phyloP scores from a whole-genome alignment of 176 grass and related monocot genomes.

The Phoenix dactylifera region DNA sequence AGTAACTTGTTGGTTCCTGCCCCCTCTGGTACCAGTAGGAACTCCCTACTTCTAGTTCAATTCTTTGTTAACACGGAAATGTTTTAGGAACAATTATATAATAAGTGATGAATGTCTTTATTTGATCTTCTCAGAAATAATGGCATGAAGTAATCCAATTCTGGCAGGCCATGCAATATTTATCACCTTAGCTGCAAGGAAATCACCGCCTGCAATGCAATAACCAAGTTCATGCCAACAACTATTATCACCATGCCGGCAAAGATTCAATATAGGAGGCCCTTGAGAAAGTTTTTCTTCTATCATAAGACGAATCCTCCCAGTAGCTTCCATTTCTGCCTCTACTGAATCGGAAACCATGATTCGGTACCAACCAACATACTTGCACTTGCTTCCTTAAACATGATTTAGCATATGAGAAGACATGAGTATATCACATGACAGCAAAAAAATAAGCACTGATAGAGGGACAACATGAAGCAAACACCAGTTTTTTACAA shows the following conservation, averaged over 20 bases:
- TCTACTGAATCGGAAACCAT: slow-evolving; percentile 79
- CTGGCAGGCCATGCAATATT: neutral
- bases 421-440: no score
- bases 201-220: slow-evolving; percentile 82
- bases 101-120: no score
- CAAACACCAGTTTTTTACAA: neutral
- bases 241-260: slow-evolving; percentile 81
- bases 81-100: no score
- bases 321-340: slow-evolving; percentile 79
- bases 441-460: no score
- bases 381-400: slow-evolving; percentile 61
- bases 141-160: neutral
- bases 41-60: neutral
- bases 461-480: neutral
- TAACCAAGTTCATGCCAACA: slow-evolving; percentile 75
- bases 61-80: neutral
- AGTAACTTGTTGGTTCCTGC: no score
- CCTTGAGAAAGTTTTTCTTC: slow-evolving; percentile 92
- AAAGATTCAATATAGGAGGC: slow-evolving; percentile 83
- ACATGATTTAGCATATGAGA: no score
- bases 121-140: no score
- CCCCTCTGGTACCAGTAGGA: no score
- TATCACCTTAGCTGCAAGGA: slow-evolving; percentile 80
- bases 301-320: slow-evolving; percentile 66
- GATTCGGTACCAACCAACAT: slow-evolving; percentile 77